These are phyloP conservation scores for Alloascoidea hylecoeti DNA, from an alignment of 805 yeast genomes.

Conservation along the genomic window DNA sequence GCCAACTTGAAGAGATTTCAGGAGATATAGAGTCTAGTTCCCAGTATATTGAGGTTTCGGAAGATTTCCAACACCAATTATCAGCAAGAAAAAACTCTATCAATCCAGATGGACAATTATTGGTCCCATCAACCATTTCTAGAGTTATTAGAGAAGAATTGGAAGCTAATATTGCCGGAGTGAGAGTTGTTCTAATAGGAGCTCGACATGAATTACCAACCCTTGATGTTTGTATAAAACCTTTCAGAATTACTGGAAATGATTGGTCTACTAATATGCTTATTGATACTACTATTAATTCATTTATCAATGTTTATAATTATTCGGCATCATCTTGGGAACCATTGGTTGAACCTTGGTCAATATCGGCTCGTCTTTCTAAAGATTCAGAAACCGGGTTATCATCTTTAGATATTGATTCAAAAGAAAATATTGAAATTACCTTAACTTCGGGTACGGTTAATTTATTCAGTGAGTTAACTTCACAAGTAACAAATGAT, in stretches of 20 bases:
- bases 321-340: constrained; percentile 92
- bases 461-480: constrained; percentile 47
- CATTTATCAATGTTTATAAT: constrained; percentile 66
- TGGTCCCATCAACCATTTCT: constrained; percentile 15
- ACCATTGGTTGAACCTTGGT: constrained; percentile 84
- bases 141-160: constrained; percentile 58
- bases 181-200: constrained; percentile 74
- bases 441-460: constrained; percentile 74
- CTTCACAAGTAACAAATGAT: neutral
- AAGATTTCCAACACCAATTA: constrained; percentile 11
- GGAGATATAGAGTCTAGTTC: constrained; percentile 10
- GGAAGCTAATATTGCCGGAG: constrained; percentile 53
- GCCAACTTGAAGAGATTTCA: constrained; percentile 1
- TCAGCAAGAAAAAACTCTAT: neutral
- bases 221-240: constrained; percentile 56
- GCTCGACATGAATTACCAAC: constrained; percentile 87
- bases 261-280: constrained; percentile 83
- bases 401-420: constrained; percentile 50
- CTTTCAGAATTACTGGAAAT: constrained; percentile 51
- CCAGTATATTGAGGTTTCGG: constrained; percentile 6
- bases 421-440: constrained; percentile 64
- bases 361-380: constrained; percentile 57
- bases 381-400: constrained; percentile 28
- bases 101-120: neutral
- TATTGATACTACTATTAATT: constrained; percentile 49